These are phyloP conservation scores for Antonospora locustae DNA, from an alignment of 371 early-diverging fungal genomes.

Conservation along the genomic window DNA sequence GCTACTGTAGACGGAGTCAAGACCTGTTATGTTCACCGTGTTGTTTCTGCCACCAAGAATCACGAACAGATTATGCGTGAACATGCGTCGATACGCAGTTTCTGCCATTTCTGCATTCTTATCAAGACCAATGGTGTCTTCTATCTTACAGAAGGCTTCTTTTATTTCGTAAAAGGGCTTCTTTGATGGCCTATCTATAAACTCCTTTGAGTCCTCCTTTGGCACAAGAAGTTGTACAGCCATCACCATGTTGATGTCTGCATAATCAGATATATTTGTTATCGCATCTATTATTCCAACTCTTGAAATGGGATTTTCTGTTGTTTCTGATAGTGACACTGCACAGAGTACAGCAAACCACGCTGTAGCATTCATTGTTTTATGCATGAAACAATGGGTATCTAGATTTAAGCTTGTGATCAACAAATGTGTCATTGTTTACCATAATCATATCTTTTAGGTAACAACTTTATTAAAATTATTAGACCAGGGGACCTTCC, in stretches of 20 bases:
- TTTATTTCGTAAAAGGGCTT: constrained; percentile 57
- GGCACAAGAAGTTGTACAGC: constrained; percentile 17
- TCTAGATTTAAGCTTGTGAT: background rate
- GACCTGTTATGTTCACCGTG: too few species aligned
- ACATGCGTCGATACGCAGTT: background rate
- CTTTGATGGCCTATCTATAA: constrained; percentile 58
- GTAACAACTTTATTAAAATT: too few species aligned
- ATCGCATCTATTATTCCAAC: background rate
- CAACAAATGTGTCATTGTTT: background rate
- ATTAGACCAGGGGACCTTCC: too few species aligned
- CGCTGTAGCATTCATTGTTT: background rate
- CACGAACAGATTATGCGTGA: too few species aligned
- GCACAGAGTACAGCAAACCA: background rate
- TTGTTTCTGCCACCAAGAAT: too few species aligned
- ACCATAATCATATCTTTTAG: too few species aligned
- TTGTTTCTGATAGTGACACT: background rate
- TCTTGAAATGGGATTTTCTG: constrained; percentile 1
- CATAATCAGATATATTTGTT: constrained; percentile 2
- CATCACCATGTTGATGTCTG: constrained; percentile 15
- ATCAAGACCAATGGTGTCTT: constrained; percentile 8
- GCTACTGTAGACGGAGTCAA: too few species aligned
- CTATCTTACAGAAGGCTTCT: constrained; percentile 55
- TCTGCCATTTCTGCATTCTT: background rate
- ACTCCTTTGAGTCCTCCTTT: constrained; percentile 60
- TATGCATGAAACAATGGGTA: background rate